Evolutionary conservation across 1,284 basidiomycete genomes (phyloP).

Genomic region (Malassezia caprae): DNA sequence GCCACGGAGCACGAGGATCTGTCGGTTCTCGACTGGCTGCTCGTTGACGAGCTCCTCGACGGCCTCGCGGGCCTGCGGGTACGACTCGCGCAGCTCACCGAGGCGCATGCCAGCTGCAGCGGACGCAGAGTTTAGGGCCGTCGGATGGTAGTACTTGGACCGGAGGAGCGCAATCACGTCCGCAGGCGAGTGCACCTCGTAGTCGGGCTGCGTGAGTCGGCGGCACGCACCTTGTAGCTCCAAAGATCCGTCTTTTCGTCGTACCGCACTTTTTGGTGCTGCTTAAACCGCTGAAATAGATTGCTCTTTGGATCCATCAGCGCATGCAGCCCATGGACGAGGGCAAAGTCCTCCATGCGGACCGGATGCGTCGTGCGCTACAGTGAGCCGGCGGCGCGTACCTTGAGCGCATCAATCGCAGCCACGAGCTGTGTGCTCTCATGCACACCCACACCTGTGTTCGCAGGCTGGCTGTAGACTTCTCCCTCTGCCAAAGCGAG

Average conservation of each 20-base stretch:
- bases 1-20: constrained; percentile 73
- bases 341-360: constrained; percentile 71
- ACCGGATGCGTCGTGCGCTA: constrained; percentile 67
- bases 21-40: constrained; percentile 60
- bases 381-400: constrained; percentile 4
- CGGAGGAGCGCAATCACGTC: constrained; percentile 66
- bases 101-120: constrained; percentile 61
- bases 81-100: constrained; percentile 71
- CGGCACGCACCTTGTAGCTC: constrained; percentile 59
- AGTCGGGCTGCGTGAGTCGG: constrained; percentile 60
- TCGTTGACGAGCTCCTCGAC: constrained; percentile 36
- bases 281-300: constrained; percentile 65
- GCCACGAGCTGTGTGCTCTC: constrained; percentile 77
- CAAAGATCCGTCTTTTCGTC: constrained; percentile 74
- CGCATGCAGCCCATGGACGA: constrained; percentile 61
- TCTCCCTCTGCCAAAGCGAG: constrained; percentile 16
- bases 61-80: constrained; percentile 61
- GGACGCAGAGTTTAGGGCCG: constrained; percentile 19
- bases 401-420: constrained; percentile 68
- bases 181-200: constrained; percentile 68
- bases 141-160: constrained; percentile 29
- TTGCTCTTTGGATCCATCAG: constrained; percentile 60
- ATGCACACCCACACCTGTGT: constrained; percentile 69
- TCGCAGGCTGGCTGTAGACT: constrained; percentile 72
- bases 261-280: constrained; percentile 66